Evolutionary conservation across 306 rosid genomes (phyloP), one percentile per base, ranked within the genome.

Genomic region (Inga laurina): DNA sequence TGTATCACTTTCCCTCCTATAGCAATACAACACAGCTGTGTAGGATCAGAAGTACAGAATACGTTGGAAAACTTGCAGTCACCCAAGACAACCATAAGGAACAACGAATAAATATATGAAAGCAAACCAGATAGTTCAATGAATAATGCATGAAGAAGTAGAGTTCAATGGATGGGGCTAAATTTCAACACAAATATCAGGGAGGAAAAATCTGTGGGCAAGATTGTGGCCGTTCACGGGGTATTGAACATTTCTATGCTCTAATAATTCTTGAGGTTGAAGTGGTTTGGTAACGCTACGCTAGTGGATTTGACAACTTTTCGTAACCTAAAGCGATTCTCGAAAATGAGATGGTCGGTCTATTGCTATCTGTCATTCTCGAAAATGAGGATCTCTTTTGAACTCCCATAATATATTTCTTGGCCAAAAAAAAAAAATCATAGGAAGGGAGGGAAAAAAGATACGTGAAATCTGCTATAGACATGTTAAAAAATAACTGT

Each of bases 251-350:
- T 75, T 56, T 75, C 68, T 2, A 12, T 54, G 68, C 51, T 3
- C 68, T 56, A 75, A 75, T 75, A 37, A 75, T 75, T 75, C 32
- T 24, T 0, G 22, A 21, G 79, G 79, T 56, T 75, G 79, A 75
- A 75, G 14, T 54, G 21, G 54, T 75, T 18, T 34, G 39, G 24
- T 3, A 37, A 54, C 27, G 10, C 15, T 6, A 14, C 22, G n/a
- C 6, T 73, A 21, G 39, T 27, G 77, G 59, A 45, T 73, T 73
- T 30, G 43, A 44, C 43, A 46, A 49, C 27, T 48, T 56, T 49
- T 51, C 10, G 10, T 21, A 18, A 32, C 78, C 66, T 45, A 48
- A 44, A 8, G 34, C 56, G 19, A 12, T 72, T 22, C 35, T 74
- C 34, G 66, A 32, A 27, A 52, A 35, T 34, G 66, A 18, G 65